These are phyloP conservation scores for Beauveria brongniartii DNA, from an alignment of 2,329 filamentous ascomycete species.

Conservation along the genomic window DNA sequence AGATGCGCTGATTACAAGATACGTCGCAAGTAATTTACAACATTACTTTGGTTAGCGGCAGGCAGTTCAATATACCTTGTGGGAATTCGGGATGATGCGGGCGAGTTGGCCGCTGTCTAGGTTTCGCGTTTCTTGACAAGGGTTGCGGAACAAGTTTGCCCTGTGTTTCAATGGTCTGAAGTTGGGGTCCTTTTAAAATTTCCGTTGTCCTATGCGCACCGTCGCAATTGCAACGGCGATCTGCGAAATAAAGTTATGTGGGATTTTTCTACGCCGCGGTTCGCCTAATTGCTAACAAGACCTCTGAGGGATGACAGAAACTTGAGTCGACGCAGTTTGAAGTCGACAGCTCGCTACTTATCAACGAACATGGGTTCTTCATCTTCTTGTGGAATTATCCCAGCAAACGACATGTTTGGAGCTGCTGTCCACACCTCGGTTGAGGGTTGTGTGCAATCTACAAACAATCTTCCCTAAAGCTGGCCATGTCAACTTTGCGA, in stretches of 20 bases:
- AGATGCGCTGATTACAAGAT: too few species aligned
- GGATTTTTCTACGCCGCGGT: too few species aligned
- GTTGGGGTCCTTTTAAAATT: background rate
- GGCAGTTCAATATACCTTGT: background rate
- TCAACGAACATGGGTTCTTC: too few species aligned
- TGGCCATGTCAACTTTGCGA: background rate
- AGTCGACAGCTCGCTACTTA: too few species aligned
- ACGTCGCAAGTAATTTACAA: too few species aligned
- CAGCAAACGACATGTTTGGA: too few species aligned
- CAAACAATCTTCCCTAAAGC: background rate
- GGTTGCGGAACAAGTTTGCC: background rate
- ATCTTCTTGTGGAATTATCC: too few species aligned
- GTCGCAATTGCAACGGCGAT: background rate
- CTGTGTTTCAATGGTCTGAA: background rate
- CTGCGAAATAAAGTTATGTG: too few species aligned
- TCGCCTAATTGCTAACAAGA: too few species aligned
- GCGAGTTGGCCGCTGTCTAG: background rate
- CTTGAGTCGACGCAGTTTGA: too few species aligned
- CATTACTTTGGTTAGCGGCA: too few species aligned
- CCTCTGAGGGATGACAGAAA: too few species aligned
- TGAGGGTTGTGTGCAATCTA: background rate
- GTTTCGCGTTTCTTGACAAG: background rate
- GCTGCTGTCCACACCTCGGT: background rate
- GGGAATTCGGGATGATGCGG: background rate
- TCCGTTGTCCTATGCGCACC: background rate